Base-by-base conservation (phyloP, 805 yeast genomes). In the Priceomyces melissophilus region DNA sequence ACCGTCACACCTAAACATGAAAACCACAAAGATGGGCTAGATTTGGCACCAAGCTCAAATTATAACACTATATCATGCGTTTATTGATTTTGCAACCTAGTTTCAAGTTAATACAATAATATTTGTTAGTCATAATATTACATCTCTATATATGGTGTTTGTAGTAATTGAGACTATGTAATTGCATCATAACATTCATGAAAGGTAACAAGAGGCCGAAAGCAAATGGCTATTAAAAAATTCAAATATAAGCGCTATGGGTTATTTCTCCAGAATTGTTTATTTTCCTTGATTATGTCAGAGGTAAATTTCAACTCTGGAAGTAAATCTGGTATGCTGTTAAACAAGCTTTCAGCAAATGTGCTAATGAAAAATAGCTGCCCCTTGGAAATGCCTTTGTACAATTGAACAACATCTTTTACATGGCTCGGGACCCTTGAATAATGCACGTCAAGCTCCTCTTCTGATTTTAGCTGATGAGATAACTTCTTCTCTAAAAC, bases 351-450 rank as follows among this genome's bases (percentile, higher is more conserved):
- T 45, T 69, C 78, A 3, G 96, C 96, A 71, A 87, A 90, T 12
- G 87, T 75, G 52, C 78, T 73, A 43, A 89, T 88, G 69, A 90
- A 90, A 56, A 87, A 87, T 26, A 87, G 61, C 64, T 90, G 97
- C 12, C 90, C 87, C 47, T 75, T 73, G 26, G 81, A 81, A 29
- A 89, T 67, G 10, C 54, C 46, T 7, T 83, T 81, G 40, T 73
- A 73, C 34, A 59, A 49, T 6, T 50, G 38, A 14, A 84, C 59
- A 4, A 84, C 73, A 8, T 68, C 70, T 1, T 69, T 64, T 8
- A 76, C 53, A 2, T 57, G 45, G 13, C 42, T 34, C 1, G 80
- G 79, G 35, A 75, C 57, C 52, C 64, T 57, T 32, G 57, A 44
- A 65, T 70, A 54, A 38, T 38, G 41, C 28, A 56, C 39, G 25